Conservation (phyloP, 2,329 filamentous ascomycete species). For the Aspergillus nomiae region DNA sequence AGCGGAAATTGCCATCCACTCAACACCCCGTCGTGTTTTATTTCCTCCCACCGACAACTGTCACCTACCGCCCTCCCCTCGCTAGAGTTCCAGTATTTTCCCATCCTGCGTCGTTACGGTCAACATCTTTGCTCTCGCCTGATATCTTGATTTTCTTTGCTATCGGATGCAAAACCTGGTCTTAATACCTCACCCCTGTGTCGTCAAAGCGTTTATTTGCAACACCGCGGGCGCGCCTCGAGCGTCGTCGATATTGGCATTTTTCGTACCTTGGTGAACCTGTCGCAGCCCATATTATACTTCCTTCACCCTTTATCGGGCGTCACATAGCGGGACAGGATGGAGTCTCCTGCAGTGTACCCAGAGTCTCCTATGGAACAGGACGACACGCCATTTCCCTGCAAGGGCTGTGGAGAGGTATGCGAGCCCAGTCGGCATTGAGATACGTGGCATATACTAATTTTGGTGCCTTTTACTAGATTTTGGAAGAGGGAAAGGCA, state of each 20-base stretch:
- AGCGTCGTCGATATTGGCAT: background rate
- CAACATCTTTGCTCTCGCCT: background rate
- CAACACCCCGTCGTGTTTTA: background rate
- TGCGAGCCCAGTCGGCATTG: constrained; percentile 14
- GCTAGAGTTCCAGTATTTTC: background rate
- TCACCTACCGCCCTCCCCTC: background rate
- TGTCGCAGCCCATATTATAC: background rate
- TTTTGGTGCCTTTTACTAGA: constrained; percentile 55
- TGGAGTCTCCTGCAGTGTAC: constrained; percentile 59
- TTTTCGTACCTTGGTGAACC: background rate
- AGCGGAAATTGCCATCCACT: constrained; percentile 1
- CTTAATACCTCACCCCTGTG: constrained; percentile 11
- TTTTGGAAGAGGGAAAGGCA: constrained; percentile 96
- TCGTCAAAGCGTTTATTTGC: constrained; percentile 12
- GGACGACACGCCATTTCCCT: constrained; percentile 80
- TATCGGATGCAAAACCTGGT: constrained; percentile 15
- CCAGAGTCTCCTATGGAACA: constrained; percentile 68
- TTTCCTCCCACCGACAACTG: background rate
- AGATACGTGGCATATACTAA: constrained; percentile 9
- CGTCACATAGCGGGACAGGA: constrained; percentile 23
- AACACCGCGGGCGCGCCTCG: constrained; percentile 13
- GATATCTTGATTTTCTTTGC: background rate
- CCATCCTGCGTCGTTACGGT: background rate
- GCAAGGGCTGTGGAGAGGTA: constrained; percentile 93
- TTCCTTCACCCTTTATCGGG: background rate